A percentile compares a stretch with the other conserved stretches of the same genome.
These are phyloP conservation scores for Nemania sp. DNA, from an alignment of 2,329 filamentous ascomycete genomes.

Conservation along the genomic window DNA sequence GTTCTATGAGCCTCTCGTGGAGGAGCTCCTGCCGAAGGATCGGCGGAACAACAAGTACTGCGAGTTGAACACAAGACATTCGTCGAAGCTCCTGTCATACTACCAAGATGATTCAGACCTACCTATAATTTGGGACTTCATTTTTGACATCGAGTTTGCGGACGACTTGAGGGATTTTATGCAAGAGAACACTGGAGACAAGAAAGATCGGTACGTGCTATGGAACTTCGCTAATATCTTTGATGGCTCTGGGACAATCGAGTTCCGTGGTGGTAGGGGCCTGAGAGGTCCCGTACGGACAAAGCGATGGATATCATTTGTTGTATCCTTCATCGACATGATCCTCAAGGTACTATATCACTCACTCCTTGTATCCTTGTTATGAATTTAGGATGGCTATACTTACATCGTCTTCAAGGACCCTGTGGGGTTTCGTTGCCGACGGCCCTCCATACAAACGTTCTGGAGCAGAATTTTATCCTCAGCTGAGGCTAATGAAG, in stretches of 20 bases:
- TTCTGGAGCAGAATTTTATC: too few relatives aligned
- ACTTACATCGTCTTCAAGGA: too few relatives aligned
- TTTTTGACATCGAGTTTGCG: background rate
- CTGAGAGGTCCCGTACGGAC: background rate
- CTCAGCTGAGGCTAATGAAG: too few relatives aligned
- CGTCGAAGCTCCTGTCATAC: background rate
- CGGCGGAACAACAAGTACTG: constrained; percentile 8
- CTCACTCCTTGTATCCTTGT: background rate
- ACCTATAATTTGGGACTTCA: background rate
- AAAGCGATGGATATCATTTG: background rate
- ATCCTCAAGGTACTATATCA: background rate
- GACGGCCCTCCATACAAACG: too few relatives aligned
- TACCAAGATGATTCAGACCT: background rate
- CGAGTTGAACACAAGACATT: background rate
- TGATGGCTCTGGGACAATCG: background rate
- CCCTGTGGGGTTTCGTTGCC: too few relatives aligned
- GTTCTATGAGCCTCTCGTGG: background rate
- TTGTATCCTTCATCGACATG: background rate
- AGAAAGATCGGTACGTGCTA: background rate
- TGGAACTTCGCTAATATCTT: background rate
- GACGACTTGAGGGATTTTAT: constrained; percentile 1
- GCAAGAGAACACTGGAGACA: background rate
- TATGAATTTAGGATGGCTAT: background rate
- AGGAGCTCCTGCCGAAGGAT: background rate
- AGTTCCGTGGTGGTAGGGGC: background rate